Evolutionary conservation across 2,329 filamentous ascomycete genomes (phyloP), one percentile per base, ranked within the genome.

Genomic region (Ophiostoma piceae): DNA sequence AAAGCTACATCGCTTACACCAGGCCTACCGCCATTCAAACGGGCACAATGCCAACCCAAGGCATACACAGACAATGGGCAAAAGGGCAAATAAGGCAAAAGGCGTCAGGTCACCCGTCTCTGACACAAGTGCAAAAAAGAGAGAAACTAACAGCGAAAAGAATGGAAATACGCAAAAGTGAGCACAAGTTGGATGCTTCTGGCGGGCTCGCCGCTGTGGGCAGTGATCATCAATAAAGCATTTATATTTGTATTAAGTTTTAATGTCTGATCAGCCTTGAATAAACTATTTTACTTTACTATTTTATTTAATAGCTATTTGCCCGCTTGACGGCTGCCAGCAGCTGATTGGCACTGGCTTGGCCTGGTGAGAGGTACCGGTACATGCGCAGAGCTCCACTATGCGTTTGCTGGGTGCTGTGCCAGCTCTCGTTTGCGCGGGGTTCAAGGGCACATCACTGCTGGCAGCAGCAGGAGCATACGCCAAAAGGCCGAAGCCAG

Each of bases 261-360:
- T 64, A 64, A 12, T n/a, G 19, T 9, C 9, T 8, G 29, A 37
- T 19, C 29, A 37, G 60, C 19, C 60, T 64, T 35, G 29, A 8
- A 35, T 35, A n/a, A 7, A 19, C 16, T n/a, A 7, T 11, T 35
- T n/a, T 22, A 35, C 37, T 65, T 14, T 37, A 65, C 16, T 37
- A 65, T 39, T 37, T 65, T 22, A 22, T 66, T 66, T 29, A 29
- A 16, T 22, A 16, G 37, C 65, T 14, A 32, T 47, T 47, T 66
- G 35, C 37, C 37, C 66, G 16, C 6, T 35, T 35, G 66, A 26
- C 66, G 41, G 66, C 66, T 67, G 66, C 66, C 32, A 26, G 22
- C 66, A 67, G 66, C 66, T 67, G 66, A 66, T 39, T 47, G 62
- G 35, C 32, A 8, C 32, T 19, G 29, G n/a, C 60, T n/a, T n/a